Evolutionary conservation across 2,329 filamentous ascomycete species (phyloP).

Genomic region (Xylariaceae sp.): DNA sequence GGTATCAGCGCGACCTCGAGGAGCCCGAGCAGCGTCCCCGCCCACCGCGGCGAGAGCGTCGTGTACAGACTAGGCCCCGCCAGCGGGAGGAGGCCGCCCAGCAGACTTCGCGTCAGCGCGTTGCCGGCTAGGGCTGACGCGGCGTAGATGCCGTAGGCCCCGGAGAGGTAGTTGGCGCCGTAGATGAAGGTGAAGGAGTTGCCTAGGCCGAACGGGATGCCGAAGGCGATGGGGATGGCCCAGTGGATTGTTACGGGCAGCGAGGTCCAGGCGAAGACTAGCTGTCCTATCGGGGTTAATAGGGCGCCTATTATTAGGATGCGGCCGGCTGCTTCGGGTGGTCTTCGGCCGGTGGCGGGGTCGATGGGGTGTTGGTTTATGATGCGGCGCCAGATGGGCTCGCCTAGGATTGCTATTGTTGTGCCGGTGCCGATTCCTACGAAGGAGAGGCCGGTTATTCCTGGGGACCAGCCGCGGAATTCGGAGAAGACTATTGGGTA

Average conservation of each 20-base stretch:
- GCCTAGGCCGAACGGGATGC: conserved; percentile 73
- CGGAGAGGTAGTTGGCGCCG: conserved; percentile 72
- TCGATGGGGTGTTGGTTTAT: conserved; percentile 75
- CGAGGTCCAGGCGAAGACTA: conserved; percentile 86
- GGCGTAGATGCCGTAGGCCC: conserved; percentile 75
- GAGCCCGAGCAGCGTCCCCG: conserved; percentile 69
- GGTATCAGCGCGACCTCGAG: conserved; percentile 71
- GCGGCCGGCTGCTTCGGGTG: conserved; percentile 76
- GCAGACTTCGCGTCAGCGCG: conserved; percentile 64
- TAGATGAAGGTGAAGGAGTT: conserved; percentile 81
- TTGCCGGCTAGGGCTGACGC: conserved; percentile 79
- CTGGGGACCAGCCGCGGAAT: conserved; percentile 70
- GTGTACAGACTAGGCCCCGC: conserved; percentile 70
- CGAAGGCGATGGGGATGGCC: conserved; percentile 73
- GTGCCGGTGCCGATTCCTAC: conserved; percentile 64
- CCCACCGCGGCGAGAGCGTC: conserved; percentile 69
- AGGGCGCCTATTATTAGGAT: conserved; percentile 75
- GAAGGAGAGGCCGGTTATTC: conserved; percentile 73
- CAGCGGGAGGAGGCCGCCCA: conserved; percentile 75
- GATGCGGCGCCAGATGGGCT: conserved; percentile 69
- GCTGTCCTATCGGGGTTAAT: conserved; percentile 70
- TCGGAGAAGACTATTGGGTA: conserved; percentile 80
- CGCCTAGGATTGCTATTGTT: conserved; percentile 56
- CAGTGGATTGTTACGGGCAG: conserved; percentile 73
- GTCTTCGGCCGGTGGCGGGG: conserved; percentile 65